Base-by-base conservation (phyloP, 768 basidiomycete species). In the Calocybe gangraenosa region DNA sequence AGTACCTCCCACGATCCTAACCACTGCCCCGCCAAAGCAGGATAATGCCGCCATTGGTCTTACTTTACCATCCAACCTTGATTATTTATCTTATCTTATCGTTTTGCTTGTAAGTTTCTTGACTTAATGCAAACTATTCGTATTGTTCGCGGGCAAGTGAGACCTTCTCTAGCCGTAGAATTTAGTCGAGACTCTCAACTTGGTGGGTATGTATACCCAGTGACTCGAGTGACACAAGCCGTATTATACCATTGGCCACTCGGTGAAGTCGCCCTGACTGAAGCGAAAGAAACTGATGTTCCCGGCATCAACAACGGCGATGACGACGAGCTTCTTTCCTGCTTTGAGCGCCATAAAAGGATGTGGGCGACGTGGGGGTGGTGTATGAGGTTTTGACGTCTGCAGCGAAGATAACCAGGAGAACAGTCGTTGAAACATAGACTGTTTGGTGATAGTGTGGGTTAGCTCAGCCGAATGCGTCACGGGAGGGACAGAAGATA, bases 261-360 rank as follows among this genome's bases (percentile, higher is more conserved):
- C 88, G 42, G 78, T 81, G 61, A 98, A 97, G 7, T 73, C 81
- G 0, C 91, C 89, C 58, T 92, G 76, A 6, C 86, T 83, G 53
- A 97, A 92, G 42, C 87, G 71, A 66, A 92, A 88, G 71, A 96
- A 94, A 52, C 87, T 87, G 34, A 84, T 84, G 51, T 77, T 91
- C 7, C 94, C 92, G 2, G 81, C 76, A 64, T 96, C 93, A 3
- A 94, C 92, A 2, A 78, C 90, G 1, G 93, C 94, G 38, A 98
- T 76, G 25, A 97, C 72, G 42, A 94, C 69, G 7, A 73, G 83
- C 58, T 90, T 89, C 60, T 84, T 88, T 0, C 95, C 95, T 21
- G 80, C 78, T 54, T 94, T 90, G 49, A 97, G 69, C 3, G 79
- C 77, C 50, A 81, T 75, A 57, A 95, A 94, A 0, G 91, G 87